These are phyloP conservation scores for Glebionis coronaria DNA, from an alignment of 129 eudicot genomes.

Conservation along the genomic window DNA sequence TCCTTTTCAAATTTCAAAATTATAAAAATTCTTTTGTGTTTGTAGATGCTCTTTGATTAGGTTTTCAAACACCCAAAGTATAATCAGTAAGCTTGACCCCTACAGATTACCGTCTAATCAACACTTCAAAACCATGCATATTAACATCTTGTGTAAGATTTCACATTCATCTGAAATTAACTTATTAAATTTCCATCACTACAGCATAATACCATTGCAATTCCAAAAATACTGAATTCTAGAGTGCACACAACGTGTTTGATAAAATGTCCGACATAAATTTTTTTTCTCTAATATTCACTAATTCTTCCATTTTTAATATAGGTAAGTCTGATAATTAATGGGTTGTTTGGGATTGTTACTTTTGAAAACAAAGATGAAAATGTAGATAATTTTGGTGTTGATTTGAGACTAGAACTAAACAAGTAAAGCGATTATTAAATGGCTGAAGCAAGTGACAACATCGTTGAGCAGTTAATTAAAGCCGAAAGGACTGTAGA, in stretches of 20 bases:
- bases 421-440: conserved; percentile 43
- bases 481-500: conserved; percentile 56
- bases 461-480: conserved; percentile 52
- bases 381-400: neutral
- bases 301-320: neutral
- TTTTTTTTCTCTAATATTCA: neutral
- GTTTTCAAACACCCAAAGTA: too few relatives aligned
- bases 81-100: too few relatives aligned
- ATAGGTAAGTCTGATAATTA: neutral
- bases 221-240: neutral
- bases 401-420: neutral
- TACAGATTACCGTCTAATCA: too few relatives aligned
- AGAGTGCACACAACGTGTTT: conserved; percentile 26
- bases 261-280: conserved; percentile 32
- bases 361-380: neutral
- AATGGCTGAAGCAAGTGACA: conserved; percentile 78
- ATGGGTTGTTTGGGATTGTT: neutral
- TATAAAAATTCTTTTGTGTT: too few relatives aligned
- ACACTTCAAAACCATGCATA: too few relatives aligned
- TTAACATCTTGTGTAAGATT: too few relatives aligned
- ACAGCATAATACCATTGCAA: too few relatives aligned
- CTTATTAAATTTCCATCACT: too few relatives aligned
- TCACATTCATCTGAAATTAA: too few relatives aligned
- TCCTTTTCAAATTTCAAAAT: too few relatives aligned
- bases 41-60: too few relatives aligned